Conservation (phyloP, 1,284 basidiomycete genomes). For the Leccinum fallax region DNA sequence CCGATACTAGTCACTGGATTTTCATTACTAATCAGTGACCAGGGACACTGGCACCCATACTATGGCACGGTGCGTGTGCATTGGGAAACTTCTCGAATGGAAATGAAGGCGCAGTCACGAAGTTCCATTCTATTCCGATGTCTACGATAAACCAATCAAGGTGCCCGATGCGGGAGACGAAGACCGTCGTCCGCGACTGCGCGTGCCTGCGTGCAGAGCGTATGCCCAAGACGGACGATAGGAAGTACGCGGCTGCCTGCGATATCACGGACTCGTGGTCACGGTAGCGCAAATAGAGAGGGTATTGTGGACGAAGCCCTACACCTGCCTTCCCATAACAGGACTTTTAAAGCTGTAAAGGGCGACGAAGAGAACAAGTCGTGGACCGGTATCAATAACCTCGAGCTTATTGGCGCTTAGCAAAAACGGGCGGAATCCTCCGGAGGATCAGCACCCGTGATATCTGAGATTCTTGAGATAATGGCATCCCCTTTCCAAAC, state of each 20-base stretch:
- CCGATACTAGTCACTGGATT: neutral
- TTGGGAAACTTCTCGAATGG: neutral
- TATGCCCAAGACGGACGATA: neutral
- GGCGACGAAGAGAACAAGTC: neutral
- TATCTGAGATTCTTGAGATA: neutral
- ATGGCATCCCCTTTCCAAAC: neutral
- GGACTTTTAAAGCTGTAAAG: neutral
- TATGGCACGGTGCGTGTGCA: neutral
- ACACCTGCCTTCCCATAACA: conserved; percentile 8
- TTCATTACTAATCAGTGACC: neutral
- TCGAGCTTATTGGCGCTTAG: neutral
- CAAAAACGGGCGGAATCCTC: neutral
- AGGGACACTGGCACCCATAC: neutral
- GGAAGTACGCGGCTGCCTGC: neutral
- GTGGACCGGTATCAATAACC: neutral
- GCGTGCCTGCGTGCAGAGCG: neutral
- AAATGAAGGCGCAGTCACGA: neutral
- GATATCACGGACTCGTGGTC: neutral
- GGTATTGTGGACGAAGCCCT: neutral
- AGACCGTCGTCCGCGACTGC: neutral
- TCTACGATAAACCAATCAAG: conserved; percentile 2
- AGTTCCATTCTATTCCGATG: neutral
- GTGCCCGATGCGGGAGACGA: neutral
- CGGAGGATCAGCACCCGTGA: neutral
- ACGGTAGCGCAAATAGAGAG: neutral